Evolutionary conservation across 2,329 filamentous ascomycete genomes (phyloP).

Genomic region (Magnaporthiopsis incrustans): DNA sequence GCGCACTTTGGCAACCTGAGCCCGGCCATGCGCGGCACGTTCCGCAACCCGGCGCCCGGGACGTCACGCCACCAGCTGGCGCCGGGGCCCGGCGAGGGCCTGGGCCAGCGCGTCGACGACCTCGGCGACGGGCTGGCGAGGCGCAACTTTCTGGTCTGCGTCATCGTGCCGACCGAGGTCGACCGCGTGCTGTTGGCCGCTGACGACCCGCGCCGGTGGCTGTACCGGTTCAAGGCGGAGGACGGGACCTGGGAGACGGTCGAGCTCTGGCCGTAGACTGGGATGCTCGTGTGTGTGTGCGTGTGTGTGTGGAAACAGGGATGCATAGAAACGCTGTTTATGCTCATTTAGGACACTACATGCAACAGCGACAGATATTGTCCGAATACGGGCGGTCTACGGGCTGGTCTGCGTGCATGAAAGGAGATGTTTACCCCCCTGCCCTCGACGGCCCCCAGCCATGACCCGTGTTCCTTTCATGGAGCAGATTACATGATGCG

Average conservation of each 20-base stretch:
- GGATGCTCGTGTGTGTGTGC: constrained; percentile 9
- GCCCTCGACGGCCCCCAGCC: background rate
- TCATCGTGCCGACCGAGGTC: constrained; percentile 70
- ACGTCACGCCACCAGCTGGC: constrained; percentile 42
- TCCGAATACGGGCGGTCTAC: too few relatives aligned
- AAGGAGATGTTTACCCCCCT: too few relatives aligned
- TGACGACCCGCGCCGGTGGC: constrained; percentile 53
- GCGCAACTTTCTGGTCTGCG: constrained; percentile 72
- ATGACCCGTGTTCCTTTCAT: background rate
- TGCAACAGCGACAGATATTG: too few relatives aligned
- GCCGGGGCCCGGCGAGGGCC: constrained; percentile 31
- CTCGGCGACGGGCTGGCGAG: constrained; percentile 64
- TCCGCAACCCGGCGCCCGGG: constrained; percentile 65
- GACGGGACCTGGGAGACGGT: constrained; percentile 54
- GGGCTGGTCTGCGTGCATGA: too few relatives aligned
- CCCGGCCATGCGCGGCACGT: constrained; percentile 70
- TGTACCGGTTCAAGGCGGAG: constrained; percentile 51
- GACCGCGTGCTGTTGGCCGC: constrained; percentile 67
- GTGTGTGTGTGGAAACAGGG: background rate
- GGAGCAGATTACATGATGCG: background rate
- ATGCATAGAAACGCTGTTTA: too few relatives aligned
- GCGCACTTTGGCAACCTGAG: constrained; percentile 85
- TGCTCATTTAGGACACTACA: too few relatives aligned
- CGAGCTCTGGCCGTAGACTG: constrained; percentile 57
- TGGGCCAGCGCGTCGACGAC: constrained; percentile 60